A percentile compares a stretch with the other conserved stretches of the same genome.
Conservation (phyloP, 2,329 filamentous ascomycete species). For the Cordyceps farinosa region DNA sequence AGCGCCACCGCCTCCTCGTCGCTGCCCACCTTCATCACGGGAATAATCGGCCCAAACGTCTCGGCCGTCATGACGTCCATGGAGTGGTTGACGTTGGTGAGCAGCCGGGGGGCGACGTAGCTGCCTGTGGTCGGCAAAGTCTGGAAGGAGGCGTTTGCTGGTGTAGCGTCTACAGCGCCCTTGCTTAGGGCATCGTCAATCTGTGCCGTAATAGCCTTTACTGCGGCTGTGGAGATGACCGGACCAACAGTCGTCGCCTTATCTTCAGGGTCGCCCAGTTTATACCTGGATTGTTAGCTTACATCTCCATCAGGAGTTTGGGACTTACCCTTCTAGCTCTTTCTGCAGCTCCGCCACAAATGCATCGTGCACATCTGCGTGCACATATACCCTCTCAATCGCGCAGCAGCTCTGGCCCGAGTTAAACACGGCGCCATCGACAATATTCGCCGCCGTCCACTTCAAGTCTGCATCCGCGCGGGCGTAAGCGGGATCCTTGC, state of each 20-base stretch:
- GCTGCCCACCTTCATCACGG: conserved; percentile 79
- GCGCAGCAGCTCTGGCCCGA: conserved; percentile 96
- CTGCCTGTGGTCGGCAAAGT: conserved; percentile 72
- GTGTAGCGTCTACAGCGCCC: conserved; percentile 80
- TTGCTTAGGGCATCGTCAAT: conserved; percentile 77
- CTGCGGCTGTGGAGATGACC: conserved; percentile 77
- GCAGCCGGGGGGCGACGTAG: conserved; percentile 80
- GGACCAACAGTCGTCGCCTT: conserved; percentile 79
- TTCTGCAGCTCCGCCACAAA: conserved; percentile 78
- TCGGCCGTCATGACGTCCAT: conserved; percentile 92
- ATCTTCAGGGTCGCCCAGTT: conserved; percentile 79
- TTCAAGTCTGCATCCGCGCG: conserved; percentile 78
- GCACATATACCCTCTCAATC: conserved; percentile 86
- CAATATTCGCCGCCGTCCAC: conserved; percentile 91
- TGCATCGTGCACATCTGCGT: conserved; percentile 75
- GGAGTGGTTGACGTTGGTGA: conserved; percentile 73
- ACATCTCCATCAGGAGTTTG: not conserved
- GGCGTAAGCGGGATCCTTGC: conserved; percentile 92
- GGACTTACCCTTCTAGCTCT: conserved; percentile 58
- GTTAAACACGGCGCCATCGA: conserved; percentile 93
- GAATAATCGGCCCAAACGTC: conserved; percentile 91
- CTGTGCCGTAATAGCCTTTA: conserved; percentile 71
- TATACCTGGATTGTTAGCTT: conserved; percentile 49
- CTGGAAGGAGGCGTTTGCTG: conserved; percentile 72
- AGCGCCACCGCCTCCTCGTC: conserved; percentile 77